Evolutionary conservation across 106 monocot genomes (phyloP), one percentile per base, ranked within the genome.

Genomic region (Platanthera zijinensis): DNA sequence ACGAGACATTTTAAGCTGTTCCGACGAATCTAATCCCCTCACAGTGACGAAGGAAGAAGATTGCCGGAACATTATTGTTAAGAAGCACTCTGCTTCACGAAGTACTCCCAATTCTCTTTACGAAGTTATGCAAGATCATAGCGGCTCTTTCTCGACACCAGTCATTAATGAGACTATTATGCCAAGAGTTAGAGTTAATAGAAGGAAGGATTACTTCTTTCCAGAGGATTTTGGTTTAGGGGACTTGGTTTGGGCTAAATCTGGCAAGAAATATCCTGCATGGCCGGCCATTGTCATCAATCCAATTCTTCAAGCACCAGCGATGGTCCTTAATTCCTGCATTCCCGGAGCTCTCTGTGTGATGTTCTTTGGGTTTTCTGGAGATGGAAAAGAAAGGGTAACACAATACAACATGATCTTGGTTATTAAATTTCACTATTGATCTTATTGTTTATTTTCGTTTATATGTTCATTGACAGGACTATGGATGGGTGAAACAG

Each of bases 251-350:
- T 99, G 99, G 99, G 99, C 94, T 8, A 94, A 86, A 72, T 74
- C 83, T 0, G 90, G 94, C 57, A 92, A 88, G 82, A 86, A 81
- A 74, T 88, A 78, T 76, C 90, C 99, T 2, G 78, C 90, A 50
- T 99, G 99, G 99, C 99, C 99, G 9, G 92, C 99, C 5, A 50
- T 88, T 18, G 94, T 99, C 11, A 90, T 99, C 48, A 94, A 99
- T 71, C 88, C 99, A 25, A 70, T 86, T 78, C 76, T 75, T 66
- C 84, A 89, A 30, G 90, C 92, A 5, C 92, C 94, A 0, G 79
- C 82, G 28, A 74, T 73, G 51, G 91, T 96, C 39, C 80, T 97
- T 10, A 84, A 92, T 74, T 89, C 83, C 6, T 86, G 92, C 75
- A 74, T 92, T 66, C 87, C 94, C 5, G 82, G 94, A 10, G 81